Evolutionary conservation across 768 basidiomycete species (phyloP).

Genomic region (Filobasidium floriforme): DNA sequence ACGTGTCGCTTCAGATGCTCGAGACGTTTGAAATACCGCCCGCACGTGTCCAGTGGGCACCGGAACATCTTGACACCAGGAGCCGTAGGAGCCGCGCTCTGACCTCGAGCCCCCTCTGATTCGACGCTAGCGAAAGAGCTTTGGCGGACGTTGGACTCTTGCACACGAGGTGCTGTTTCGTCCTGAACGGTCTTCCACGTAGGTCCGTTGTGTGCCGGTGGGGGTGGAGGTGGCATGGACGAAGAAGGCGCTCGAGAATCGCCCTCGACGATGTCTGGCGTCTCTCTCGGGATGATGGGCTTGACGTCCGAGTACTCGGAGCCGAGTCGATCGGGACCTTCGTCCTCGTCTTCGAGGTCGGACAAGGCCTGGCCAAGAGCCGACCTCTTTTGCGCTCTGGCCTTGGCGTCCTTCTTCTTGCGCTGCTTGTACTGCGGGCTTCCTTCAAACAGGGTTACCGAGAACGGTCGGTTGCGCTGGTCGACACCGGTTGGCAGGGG

Average conservation of each 20-base stretch:
- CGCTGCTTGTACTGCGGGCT: constrained; percentile 82
- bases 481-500: constrained; percentile 14
- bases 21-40: constrained; percentile 76
- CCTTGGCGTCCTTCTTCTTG: constrained; percentile 60
- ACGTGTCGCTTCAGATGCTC: constrained; percentile 85
- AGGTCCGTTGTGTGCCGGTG: background rate
- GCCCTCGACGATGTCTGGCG: background rate
- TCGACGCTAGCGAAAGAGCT: background rate
- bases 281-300: background rate
- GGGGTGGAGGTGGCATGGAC: background rate
- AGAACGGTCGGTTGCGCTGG: constrained; percentile 49
- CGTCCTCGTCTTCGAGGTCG: constrained; percentile 4
- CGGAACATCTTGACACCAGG: constrained; percentile 52
- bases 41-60: constrained; percentile 77
- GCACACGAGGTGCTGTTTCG: background rate
- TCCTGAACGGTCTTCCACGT: constrained; percentile 3
- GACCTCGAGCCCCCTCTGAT: background rate
- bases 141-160: background rate
- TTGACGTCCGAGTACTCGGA: constrained; percentile 8
- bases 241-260: constrained; percentile 2
- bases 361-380: background rate
- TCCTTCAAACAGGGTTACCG: constrained; percentile 72
- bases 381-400: background rate
- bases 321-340: constrained; percentile 2
- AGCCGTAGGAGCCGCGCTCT: constrained; percentile 1